Evolutionary conservation across 2,329 filamentous ascomycete species (phyloP), one percentile per base, ranked within the genome.

Genomic region (Colletotrichum phormii): DNA sequence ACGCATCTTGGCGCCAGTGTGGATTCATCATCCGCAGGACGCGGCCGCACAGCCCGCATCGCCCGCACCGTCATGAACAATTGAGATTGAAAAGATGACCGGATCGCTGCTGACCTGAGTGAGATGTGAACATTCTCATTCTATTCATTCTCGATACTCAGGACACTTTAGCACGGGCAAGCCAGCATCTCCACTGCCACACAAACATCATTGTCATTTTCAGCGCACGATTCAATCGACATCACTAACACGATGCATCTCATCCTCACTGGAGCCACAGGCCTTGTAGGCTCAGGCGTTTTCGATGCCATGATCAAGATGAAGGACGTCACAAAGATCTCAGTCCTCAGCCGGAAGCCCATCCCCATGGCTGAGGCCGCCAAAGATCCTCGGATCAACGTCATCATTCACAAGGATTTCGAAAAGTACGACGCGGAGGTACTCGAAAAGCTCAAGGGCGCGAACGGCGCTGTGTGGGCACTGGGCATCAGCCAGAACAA

Each of bases 381-480:
- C 33, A 85, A 86, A 9, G 88, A 93, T 74, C 86, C 86, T 0
- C 90, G 92, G 73, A 86, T 91, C 71, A 87, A 89, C 29, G 89
- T 94, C 67, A 91, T 95, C 74, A 83, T 92, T 22, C 92, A 95
- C 78, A 85, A 88, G 18, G 91, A 95, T 79, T 95, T 93, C 77
- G 81, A 83, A 13, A 83, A 80, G 1, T 95, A 94, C 79, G 86
- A 89, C 46, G 76, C 86, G 0, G 84, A 85, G 0, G 75, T 94
- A 2, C 84, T 95, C 11, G 75, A 81, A 29, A 84, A 91, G 78
- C 84, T 95, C 0, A 85, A 86, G 64, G 92, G 89, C 26, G 93
- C 93, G 0, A 83, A 87, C 8, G 93, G 91, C 2, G 93, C 90
- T 72, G 91, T 95, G 1, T 95, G 93, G 93, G 93, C 93, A 0